Conservation (phyloP, 352 stramenopile genomes). For the Phytophthora cryptogea region DNA sequence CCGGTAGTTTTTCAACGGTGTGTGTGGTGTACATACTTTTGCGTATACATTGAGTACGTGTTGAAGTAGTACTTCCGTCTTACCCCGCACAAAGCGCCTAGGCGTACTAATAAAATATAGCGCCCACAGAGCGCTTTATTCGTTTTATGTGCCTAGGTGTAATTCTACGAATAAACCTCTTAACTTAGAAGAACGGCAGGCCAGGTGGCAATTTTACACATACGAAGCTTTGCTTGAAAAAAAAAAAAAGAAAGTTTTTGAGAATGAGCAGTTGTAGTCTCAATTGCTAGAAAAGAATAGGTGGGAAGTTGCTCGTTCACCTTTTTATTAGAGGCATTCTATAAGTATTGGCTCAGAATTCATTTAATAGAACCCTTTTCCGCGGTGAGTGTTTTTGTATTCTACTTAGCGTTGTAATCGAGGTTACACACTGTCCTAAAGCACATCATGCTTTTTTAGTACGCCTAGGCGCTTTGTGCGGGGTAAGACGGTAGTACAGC, state of each 20-base stretch:
- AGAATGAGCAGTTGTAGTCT: too few relatives aligned
- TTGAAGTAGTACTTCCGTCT: too few relatives aligned
- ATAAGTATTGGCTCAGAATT: too few relatives aligned
- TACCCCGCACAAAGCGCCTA: conserved; percentile 1
- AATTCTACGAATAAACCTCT: background rate
- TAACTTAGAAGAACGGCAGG: background rate
- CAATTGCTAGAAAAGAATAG: too few relatives aligned
- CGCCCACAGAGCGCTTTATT: background rate
- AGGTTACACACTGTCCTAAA: background rate
- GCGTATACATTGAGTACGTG: too few relatives aligned
- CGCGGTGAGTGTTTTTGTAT: background rate
- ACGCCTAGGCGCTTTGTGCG: background rate
- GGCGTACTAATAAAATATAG: background rate
- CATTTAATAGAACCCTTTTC: too few relatives aligned
- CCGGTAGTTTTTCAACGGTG: too few relatives aligned
- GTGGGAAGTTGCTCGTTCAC: too few relatives aligned
- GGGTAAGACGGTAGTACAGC: background rate
- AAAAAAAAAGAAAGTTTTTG: background rate
- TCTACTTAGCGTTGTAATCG: background rate
- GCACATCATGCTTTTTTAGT: background rate
- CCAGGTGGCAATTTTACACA: background rate
- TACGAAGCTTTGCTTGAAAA: background rate
- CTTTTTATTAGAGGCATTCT: too few relatives aligned
- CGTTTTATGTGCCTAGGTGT: background rate
- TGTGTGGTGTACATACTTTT: too few relatives aligned